phyloP scores from a whole-genome alignment of 306 rosid genomes.

The Malus asiatica region DNA sequence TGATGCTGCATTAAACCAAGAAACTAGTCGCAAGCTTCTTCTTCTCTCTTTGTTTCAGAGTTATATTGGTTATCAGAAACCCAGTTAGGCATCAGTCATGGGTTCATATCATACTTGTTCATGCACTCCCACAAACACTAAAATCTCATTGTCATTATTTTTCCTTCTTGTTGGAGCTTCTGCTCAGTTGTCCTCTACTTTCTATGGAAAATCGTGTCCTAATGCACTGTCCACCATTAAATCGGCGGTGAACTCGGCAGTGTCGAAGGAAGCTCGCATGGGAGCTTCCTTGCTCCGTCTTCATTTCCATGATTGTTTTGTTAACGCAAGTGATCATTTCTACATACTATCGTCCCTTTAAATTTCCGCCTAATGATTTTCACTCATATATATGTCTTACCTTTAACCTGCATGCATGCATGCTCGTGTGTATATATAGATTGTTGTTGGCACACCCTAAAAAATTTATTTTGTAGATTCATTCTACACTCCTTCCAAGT shows the following conservation, averaged over 20 bases:
- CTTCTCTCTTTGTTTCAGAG: too few relatives aligned
- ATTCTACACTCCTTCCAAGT: too few relatives aligned
- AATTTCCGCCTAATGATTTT: too few relatives aligned
- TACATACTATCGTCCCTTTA: neutral
- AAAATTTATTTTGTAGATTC: too few relatives aligned
- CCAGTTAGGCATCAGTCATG: neutral
- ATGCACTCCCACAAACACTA: neutral
- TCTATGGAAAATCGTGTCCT: conserved; percentile 47
- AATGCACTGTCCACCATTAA: conserved; percentile 47
- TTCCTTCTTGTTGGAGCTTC: conserved; percentile 20
- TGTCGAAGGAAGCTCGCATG: conserved; percentile 57
- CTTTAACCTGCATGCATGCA: too few relatives aligned
- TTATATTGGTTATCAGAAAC: neutral
- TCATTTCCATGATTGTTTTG: conserved; percentile 86
- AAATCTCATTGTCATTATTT: neutral
- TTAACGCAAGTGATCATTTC: conserved; percentile 47
- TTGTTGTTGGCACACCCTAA: too few relatives aligned
- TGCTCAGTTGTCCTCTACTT: conserved; percentile 47
- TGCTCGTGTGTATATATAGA: too few relatives aligned
- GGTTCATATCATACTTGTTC: neutral
- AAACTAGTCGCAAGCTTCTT: neutral
- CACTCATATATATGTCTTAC: too few relatives aligned
- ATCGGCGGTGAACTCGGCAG: conserved; percentile 31
- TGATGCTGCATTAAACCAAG: neutral
- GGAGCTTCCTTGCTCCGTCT: conserved; percentile 83